These are phyloP conservation scores for Paracamarosporium sp. DNA, from an alignment of 2,329 filamentous ascomycete genomes.

Conservation along the genomic window DNA sequence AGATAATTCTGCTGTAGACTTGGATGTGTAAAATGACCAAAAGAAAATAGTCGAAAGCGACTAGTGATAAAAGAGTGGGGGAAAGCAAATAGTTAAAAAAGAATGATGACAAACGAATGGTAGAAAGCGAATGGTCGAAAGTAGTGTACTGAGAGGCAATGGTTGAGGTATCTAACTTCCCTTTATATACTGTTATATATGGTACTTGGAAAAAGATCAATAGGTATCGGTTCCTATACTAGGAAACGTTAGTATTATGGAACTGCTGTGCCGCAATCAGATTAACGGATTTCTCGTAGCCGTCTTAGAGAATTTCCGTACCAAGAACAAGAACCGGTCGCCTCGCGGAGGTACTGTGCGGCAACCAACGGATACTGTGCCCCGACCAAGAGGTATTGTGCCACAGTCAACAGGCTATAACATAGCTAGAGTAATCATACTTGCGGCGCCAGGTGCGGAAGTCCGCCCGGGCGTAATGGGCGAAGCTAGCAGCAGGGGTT, in stretches of 20 bases:
- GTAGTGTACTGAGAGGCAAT: not conserved
- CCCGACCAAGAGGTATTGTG: not conserved
- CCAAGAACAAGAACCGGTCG: slow-evolving; percentile 1
- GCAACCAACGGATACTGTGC: not conserved
- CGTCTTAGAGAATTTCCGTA: slow-evolving; percentile 6
- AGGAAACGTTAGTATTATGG: not conserved
- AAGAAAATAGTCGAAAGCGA: too few species aligned
- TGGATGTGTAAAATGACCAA: too few species aligned
- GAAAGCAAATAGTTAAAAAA: slow-evolving; percentile 6
- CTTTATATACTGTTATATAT: too few species aligned
- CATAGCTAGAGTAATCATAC: not conserved
- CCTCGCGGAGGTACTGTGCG: not conserved
- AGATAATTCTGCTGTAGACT: slow-evolving; percentile 4
- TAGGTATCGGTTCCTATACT: not conserved
- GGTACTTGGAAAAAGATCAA: not conserved
- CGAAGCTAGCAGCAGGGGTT: not conserved
- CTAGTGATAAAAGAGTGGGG: not conserved
- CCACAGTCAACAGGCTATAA: not conserved
- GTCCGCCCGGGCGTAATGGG: not conserved
- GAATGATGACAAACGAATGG: not conserved
- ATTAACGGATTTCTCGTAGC: not conserved
- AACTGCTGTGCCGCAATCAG: not conserved
- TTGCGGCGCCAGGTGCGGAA: not conserved
- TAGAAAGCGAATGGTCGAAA: not conserved
- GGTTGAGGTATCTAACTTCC: not conserved